Percentiles rank a stretch among this genome's conserved stretches.
These are phyloP conservation scores for Panellus pusillus DNA, from an alignment of 768 basidiomycete species.

Conservation along the genomic window DNA sequence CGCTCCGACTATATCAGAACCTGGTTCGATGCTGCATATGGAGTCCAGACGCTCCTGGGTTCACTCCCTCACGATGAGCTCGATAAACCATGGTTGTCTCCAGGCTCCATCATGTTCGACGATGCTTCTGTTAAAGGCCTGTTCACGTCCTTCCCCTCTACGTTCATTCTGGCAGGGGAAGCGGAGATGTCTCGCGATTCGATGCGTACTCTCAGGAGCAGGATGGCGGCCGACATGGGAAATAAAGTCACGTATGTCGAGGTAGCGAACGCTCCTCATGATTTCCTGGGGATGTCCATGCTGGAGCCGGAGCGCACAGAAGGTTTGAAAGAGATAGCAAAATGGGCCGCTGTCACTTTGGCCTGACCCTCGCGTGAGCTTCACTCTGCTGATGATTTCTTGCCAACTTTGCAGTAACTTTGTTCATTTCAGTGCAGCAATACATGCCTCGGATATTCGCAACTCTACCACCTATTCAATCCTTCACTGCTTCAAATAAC, in stretches of 20 bases:
- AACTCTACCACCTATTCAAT: no score
- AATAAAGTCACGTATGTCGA: constrained; percentile 27
- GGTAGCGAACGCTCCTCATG: constrained; percentile 31
- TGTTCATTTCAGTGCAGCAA: no score
- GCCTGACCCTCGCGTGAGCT: no score
- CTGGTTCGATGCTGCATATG: constrained; percentile 4
- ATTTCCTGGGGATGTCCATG: constrained; percentile 16
- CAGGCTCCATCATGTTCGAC: constrained; percentile 11
- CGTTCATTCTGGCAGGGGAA: constrained; percentile 35
- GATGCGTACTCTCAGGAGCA: constrained; percentile 24
- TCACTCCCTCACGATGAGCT: constrained; percentile 6
- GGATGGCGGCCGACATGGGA: constrained; percentile 33
- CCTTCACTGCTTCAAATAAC: no score
- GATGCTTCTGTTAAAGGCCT: constrained; percentile 8
- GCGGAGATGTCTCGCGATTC: constrained; percentile 34
- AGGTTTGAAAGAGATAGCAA: neutral
- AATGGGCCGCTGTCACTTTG: neutral
- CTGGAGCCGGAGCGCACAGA: constrained; percentile 8
- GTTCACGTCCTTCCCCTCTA: constrained; percentile 31
- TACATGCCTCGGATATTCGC: no score
- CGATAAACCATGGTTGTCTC: constrained; percentile 12
- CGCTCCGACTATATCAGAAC: constrained; percentile 6
- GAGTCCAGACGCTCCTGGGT: constrained; percentile 4
- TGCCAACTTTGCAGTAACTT: no score
- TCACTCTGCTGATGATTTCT: no score